Evolutionary conservation across 2,329 filamentous ascomycete species (phyloP).

Genomic region (Colletotrichum sublineola): DNA sequence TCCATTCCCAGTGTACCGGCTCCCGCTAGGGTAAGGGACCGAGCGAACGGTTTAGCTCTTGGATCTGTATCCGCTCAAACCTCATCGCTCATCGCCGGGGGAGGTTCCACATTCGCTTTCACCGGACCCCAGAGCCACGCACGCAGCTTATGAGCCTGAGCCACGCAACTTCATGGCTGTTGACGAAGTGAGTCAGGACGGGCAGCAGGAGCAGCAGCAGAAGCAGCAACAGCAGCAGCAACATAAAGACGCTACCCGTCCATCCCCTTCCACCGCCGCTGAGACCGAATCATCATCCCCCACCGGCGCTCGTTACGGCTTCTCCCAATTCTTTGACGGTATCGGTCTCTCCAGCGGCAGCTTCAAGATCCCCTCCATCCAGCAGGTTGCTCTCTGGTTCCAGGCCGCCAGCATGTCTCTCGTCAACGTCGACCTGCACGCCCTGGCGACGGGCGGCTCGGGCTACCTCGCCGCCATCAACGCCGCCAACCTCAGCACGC

Average conservation of each 20-base stretch:
- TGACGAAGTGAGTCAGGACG: constrained; percentile 18
- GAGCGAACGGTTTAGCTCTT: background rate
- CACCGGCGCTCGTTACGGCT: constrained; percentile 31
- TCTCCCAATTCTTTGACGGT: constrained; percentile 35
- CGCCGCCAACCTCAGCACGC: constrained; percentile 29
- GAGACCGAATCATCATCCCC: constrained; percentile 45
- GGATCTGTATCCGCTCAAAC: too few relatives aligned
- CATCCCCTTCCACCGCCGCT: constrained; percentile 51
- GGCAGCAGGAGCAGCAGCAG: background rate
- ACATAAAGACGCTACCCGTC: constrained; percentile 29
- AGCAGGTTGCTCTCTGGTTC: constrained; percentile 27
- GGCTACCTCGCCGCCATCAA: constrained; percentile 40
- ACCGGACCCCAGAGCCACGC: background rate
- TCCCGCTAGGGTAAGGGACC: background rate
- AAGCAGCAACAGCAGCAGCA: background rate
- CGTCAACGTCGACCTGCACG: constrained; percentile 36
- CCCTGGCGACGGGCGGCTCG: constrained; percentile 38
- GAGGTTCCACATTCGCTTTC: too few relatives aligned
- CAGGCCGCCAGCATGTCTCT: constrained; percentile 35
- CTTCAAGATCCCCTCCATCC: constrained; percentile 10
- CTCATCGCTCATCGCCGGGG: too few relatives aligned
- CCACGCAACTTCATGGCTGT: constrained; percentile 22
- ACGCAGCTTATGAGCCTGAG: constrained; percentile 7
- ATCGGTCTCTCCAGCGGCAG: constrained; percentile 15
- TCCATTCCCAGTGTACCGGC: constrained; percentile 8